These are phyloP conservation scores for Fusarium sp. DNA, from an alignment of 2,329 filamentous ascomycete species.

Conservation along the genomic window DNA sequence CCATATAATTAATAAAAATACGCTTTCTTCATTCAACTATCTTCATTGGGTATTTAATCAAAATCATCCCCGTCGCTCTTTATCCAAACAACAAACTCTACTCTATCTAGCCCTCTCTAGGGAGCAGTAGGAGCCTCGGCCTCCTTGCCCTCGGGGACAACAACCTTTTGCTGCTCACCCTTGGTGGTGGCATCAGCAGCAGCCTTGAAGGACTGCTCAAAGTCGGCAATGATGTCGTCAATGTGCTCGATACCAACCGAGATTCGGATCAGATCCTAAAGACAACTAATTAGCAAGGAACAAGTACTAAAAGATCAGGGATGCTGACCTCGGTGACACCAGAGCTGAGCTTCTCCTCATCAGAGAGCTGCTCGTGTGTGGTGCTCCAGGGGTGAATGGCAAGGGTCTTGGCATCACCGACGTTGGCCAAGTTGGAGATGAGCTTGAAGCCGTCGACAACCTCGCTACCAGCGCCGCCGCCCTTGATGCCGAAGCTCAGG, in stretches of 20 bases:
- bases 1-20: background rate
- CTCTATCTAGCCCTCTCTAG: slow-evolving; percentile 4
- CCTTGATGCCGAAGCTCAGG: slow-evolving; percentile 92
- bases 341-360: slow-evolving; percentile 82
- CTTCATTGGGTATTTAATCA: slow-evolving; percentile 23
- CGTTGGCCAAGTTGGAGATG: slow-evolving; percentile 95
- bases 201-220: slow-evolving; percentile 87
- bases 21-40: slow-evolving; percentile 2
- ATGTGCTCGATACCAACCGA: slow-evolving; percentile 97
- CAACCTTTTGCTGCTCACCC: slow-evolving; percentile 43
- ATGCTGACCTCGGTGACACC: slow-evolving; percentile 79
- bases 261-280: slow-evolving; percentile 88
- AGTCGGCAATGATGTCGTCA: slow-evolving; percentile 96
- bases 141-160: slow-evolving; percentile 47
- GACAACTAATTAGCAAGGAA: background rate
- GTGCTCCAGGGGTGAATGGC: slow-evolving; percentile 97
- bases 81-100: background rate
- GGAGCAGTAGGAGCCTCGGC: slow-evolving; percentile 51
- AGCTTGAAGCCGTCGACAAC: slow-evolving; percentile 96
- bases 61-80: slow-evolving; percentile 11
- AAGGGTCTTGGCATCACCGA: slow-evolving; percentile 94
- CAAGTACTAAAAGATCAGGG: no score
- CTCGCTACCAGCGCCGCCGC: slow-evolving; percentile 83
- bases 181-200: slow-evolving; percentile 60
- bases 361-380: slow-evolving; percentile 90